A percentile compares a stretch with the other conserved stretches of the same genome.
Conservation (phyloP, 352 stramenopile genomes). For the Pythium sp. region DNA sequence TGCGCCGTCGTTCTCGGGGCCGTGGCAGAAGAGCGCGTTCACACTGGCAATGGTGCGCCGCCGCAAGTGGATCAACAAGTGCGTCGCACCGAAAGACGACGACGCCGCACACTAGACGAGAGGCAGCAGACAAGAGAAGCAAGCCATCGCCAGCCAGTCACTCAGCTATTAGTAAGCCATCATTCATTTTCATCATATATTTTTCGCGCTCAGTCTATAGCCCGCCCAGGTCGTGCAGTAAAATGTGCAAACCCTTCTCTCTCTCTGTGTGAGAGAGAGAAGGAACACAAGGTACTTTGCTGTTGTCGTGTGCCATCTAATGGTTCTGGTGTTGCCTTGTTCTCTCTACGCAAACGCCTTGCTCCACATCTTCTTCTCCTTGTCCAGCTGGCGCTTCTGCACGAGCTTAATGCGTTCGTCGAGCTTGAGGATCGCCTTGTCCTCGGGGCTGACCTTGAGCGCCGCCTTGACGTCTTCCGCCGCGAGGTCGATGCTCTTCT, state of each 20-base stretch:
- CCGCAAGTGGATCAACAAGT: conserved; percentile 84
- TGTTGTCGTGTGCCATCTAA: conserved; percentile 8
- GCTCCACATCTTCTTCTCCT: conserved; percentile 91
- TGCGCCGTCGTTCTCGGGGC: conserved; percentile 65
- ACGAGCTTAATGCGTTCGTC: conserved; percentile 69
- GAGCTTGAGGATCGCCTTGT: conserved; percentile 76
- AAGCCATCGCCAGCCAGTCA: neutral
- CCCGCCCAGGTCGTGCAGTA: neutral
- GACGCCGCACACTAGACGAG: conserved; percentile 8
- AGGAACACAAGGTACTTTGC: neutral
- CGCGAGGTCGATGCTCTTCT: conserved; percentile 82
- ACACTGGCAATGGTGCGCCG: conserved; percentile 75
- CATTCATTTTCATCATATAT: conserved; percentile 1
- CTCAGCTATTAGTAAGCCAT: conserved; percentile 2
- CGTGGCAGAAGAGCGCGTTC: conserved; percentile 75
- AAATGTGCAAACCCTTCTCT: neutral
- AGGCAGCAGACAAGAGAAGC: conserved; percentile 12
- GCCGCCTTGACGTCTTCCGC: conserved; percentile 58
- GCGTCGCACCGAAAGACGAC: conserved; percentile 25
- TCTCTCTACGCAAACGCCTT: conserved; percentile 65
- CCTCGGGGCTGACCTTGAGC: conserved; percentile 53
- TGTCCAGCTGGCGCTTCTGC: conserved; percentile 76
- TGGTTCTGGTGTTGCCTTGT: neutral
- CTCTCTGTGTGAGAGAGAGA: neutral
- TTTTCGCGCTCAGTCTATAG: neutral